Conservation (phyloP, 257 asterid genomes). For the Cynanchum wilfordii region DNA sequence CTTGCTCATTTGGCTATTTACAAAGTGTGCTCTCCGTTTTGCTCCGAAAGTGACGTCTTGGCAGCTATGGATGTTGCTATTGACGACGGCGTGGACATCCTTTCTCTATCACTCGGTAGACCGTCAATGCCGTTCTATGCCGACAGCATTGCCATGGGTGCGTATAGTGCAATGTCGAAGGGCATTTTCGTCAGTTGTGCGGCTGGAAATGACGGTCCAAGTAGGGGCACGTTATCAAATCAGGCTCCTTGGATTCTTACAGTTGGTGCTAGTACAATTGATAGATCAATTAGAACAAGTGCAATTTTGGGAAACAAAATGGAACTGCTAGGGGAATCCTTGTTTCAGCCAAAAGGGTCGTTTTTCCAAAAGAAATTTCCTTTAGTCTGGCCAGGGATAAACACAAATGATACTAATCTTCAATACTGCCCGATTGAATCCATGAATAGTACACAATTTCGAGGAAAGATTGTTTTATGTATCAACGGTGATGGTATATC, state of each 20-base stretch:
- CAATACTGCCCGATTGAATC: neutral
- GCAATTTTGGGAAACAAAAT: slow-evolving; percentile 17
- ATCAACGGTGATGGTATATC: neutral
- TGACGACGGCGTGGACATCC: slow-evolving; percentile 36
- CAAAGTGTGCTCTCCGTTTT: slow-evolving; percentile 30
- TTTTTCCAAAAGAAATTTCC: slow-evolving; percentile 10
- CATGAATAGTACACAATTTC: neutral
- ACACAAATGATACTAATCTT: neutral
- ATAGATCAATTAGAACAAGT: neutral
- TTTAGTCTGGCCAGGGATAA: slow-evolving; percentile 8
- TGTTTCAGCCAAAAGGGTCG: slow-evolving; percentile 8
- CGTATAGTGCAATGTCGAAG: slow-evolving; percentile 14
- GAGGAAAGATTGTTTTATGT: slow-evolving; percentile 16
- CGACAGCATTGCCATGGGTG: slow-evolving; percentile 18
- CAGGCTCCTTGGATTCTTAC: slow-evolving; percentile 25
- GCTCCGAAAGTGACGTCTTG: slow-evolving; percentile 27
- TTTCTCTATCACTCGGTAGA: slow-evolving; percentile 36
- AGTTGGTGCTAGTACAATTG: slow-evolving; percentile 19
- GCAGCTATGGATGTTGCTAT: slow-evolving; percentile 50
- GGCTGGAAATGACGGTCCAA: slow-evolving; percentile 19
- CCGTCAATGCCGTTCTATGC: neutral
- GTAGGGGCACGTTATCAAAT: neutral
- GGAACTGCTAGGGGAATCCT: slow-evolving; percentile 10
- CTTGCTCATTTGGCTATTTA: slow-evolving; percentile 51
- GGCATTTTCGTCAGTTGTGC: slow-evolving; percentile 20